Percentiles rank a stretch among this genome's conserved stretches.
These are phyloP conservation scores for Colletotrichum shisoi DNA, from an alignment of 2,329 filamentous ascomycete species.

Conservation along the genomic window DNA sequence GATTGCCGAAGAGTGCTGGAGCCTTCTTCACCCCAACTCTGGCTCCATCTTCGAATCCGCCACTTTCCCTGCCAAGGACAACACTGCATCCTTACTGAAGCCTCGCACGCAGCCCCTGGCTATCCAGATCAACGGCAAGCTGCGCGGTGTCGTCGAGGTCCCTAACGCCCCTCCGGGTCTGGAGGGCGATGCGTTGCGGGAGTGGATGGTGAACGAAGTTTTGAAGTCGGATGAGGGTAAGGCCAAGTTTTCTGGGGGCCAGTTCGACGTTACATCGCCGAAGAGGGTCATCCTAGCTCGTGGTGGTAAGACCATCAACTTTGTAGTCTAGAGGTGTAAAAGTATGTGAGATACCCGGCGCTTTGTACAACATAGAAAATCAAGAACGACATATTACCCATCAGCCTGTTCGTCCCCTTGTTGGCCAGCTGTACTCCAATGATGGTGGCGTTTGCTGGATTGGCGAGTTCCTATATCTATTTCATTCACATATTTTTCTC, in stretches of 20 bases:
- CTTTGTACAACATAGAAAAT: constrained; percentile 23
- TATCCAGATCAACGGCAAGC: constrained; percentile 82
- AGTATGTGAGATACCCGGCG: constrained; percentile 35
- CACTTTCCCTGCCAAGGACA: constrained; percentile 67
- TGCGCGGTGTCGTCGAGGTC: constrained; percentile 73
- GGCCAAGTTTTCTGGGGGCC: constrained; percentile 60
- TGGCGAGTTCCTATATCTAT: no score
- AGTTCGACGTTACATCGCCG: constrained; percentile 59
- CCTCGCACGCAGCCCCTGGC: constrained; percentile 64
- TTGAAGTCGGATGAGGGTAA: constrained; percentile 67
- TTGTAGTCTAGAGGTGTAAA: constrained; percentile 61
- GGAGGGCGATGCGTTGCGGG: constrained; percentile 56
- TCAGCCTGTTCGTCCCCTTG: neutral
- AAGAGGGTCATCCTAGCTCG: constrained; percentile 72
- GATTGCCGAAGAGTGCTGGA: constrained; percentile 83
- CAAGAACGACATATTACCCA: constrained; percentile 6
- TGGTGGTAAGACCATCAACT: constrained; percentile 75
- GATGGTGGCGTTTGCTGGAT: neutral
- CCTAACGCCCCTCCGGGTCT: constrained; percentile 57
- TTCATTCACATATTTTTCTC: no score
- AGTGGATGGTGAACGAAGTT: constrained; percentile 70
- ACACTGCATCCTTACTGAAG: constrained; percentile 59
- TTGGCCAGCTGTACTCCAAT: neutral
- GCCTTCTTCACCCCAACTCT: constrained; percentile 56
- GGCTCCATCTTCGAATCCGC: constrained; percentile 56